Evolutionary conservation across 352 stramenopile genomes (phyloP).

Genomic region (Globisporangium radiosum): DNA sequence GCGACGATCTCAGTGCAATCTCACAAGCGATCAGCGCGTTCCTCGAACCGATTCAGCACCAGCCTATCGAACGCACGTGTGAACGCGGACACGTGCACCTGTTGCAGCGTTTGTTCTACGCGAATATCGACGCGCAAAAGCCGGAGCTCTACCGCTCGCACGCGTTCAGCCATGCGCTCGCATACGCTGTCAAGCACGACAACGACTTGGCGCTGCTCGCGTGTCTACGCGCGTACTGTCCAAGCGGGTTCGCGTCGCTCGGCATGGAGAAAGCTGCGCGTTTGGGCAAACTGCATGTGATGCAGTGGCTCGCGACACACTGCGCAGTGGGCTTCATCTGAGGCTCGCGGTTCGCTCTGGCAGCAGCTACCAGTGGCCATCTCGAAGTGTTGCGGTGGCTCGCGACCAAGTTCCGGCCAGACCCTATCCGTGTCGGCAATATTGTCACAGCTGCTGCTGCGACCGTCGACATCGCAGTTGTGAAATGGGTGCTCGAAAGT

Average conservation of each 20-base stretch:
- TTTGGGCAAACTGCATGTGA: neutral
- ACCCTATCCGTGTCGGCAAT: too few species aligned
- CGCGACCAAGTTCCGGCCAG: neutral
- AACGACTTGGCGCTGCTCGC: conserved; percentile 2
- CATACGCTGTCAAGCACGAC: neutral
- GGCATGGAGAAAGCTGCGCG: neutral
- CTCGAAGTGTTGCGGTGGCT: neutral
- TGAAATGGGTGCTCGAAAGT: too few species aligned
- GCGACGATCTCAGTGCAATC: neutral
- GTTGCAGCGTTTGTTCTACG: neutral
- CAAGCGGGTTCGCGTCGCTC: neutral
- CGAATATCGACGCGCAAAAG: neutral
- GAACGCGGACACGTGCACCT: neutral
- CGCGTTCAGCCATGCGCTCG: neutral
- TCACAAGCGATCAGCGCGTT: neutral
- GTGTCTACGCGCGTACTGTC: neutral
- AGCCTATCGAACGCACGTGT: conserved; percentile 1
- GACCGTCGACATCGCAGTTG: too few species aligned
- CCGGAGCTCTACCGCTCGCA: neutral
- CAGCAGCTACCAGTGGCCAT: neutral
- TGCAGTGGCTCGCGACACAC: conserved; percentile 1
- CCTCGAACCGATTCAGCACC: neutral
- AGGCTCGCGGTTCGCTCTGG: neutral
- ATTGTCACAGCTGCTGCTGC: too few species aligned
- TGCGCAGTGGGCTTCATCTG: neutral